Conservation (phyloP, 163 green algal genomes). For the Scenedesmus sp. region DNA sequence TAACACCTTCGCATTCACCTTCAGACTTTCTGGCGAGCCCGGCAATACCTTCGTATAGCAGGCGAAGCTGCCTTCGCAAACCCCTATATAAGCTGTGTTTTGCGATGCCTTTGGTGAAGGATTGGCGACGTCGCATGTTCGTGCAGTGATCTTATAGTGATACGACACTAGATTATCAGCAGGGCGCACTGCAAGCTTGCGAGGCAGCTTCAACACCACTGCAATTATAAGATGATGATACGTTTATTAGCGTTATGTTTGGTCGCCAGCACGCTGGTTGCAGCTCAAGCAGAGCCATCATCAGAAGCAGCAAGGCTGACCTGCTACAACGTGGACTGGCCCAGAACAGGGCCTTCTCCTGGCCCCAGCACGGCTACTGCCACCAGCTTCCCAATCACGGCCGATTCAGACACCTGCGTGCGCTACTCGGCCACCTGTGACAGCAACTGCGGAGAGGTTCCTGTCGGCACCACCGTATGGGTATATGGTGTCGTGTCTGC, state of each 20-base stretch:
- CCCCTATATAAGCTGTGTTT: too few relatives aligned
- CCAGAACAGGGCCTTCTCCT: not conserved
- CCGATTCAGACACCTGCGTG: not conserved
- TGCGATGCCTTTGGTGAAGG: too few relatives aligned
- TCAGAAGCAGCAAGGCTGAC: not conserved
- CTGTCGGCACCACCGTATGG: not conserved
- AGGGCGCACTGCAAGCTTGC: not conserved
- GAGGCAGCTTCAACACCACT: not conserved
- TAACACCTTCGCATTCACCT: too few relatives aligned
- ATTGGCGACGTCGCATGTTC: too few relatives aligned
- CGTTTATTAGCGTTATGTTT: not conserved
- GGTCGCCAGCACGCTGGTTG: not conserved
- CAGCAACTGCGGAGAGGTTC: not conserved
- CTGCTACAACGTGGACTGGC: not conserved
- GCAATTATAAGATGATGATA: not conserved
- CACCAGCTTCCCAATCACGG: not conserved
- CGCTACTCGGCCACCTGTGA: not conserved
- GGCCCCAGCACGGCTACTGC: not conserved
- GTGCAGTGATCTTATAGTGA: too few relatives aligned
- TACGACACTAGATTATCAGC: too few relatives aligned
- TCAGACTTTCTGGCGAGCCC: too few relatives aligned
- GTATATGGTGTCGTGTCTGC: not conserved
- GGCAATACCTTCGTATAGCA: too few relatives aligned
- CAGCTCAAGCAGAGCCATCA: not conserved
- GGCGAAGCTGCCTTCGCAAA: too few relatives aligned